Base-by-base conservation (phyloP, 2,329 filamentous ascomycete species). In the Aspergillus sp. region DNA sequence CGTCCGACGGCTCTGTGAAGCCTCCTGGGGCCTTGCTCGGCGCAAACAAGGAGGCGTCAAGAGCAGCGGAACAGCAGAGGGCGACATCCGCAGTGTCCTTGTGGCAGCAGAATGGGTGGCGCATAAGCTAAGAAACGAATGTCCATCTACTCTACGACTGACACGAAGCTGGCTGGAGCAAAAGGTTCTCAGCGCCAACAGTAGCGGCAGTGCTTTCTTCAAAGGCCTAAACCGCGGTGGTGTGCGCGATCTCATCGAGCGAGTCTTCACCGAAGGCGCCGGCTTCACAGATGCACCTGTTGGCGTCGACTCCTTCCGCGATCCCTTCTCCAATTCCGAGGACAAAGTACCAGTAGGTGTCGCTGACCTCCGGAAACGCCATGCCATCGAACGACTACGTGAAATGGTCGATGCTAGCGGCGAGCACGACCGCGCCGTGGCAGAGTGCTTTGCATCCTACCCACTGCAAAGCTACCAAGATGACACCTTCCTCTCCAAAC, bases 381-480 rank as follows among this genome's bases (percentile, higher is more conserved):
- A 81, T 63, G 84, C 84, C n/a, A 85, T 86, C 70, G 78, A 80
- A 23, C 79, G 83, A 48, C 73, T 89, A 10, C 78, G 84, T 50
- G 84, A 88, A 67, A 85, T 88, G 79, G 77, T 88, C 17, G 84
- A 88, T 67, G 84, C 84, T 8, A 83, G 82, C 66, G 86, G 86
- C 17, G 86, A 89, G 36, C 81, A 82, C 47, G 86, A 89, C 70
- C 82, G 85, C 42, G 84, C 88, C 66, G 76, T 87, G 51, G 82
- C 82, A 11, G 84, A 98, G 63, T 89, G 96, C 68, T 96, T 97
- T 71, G 83, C 90, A 21, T 85, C 90, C 66, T 99, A 96, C 74
- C 92, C 94, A 0, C 87, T 86, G 44, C 90, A 92, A 68, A 88
- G 92, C 19, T 99, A 90, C 77, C 96, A 97, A 78, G 95, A 99